phyloP scores from a whole-genome alignment of 352 stramenopile species.

The Phytophthora pisi region DNA sequence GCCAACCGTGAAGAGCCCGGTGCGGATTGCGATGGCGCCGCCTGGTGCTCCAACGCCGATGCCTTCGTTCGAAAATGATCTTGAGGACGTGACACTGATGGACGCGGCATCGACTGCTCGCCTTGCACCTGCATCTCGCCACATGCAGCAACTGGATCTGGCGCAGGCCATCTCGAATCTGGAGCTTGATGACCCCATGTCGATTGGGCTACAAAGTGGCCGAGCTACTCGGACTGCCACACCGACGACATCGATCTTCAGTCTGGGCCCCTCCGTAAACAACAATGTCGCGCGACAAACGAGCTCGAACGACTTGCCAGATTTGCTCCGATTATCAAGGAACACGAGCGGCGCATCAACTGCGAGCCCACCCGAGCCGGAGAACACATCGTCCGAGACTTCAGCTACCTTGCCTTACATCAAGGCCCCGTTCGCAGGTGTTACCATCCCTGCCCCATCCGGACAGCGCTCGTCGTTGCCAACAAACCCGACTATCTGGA shows the following conservation, averaged over 20 bases:
- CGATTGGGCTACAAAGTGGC: slow-evolving; percentile 55
- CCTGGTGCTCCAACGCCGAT: slow-evolving; percentile 31
- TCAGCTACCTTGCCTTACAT: slow-evolving; percentile 46
- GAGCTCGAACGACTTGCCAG: slow-evolving; percentile 30
- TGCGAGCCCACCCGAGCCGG: slow-evolving; percentile 6
- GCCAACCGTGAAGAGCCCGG: slow-evolving; percentile 12
- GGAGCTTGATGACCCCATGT: slow-evolving; percentile 74
- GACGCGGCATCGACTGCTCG: slow-evolving; percentile 24
- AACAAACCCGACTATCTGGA: slow-evolving; percentile 57
- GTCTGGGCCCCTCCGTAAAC: slow-evolving; percentile 47
- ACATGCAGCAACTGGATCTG: slow-evolving; percentile 78
- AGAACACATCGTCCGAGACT: slow-evolving; percentile 16
- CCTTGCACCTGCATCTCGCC: slow-evolving; percentile 60
- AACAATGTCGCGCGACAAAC: slow-evolving; percentile 29
- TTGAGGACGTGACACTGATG: slow-evolving; percentile 32
- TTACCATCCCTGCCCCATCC: not conserved
- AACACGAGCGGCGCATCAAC: slow-evolving; percentile 31
- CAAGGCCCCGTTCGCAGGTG: slow-evolving; percentile 23
- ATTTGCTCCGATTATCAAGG: slow-evolving; percentile 35
- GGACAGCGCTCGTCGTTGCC: slow-evolving; percentile 33
- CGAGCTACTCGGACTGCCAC: slow-evolving; percentile 36
- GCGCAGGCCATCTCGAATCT: slow-evolving; percentile 73
- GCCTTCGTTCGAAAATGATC: slow-evolving; percentile 34
- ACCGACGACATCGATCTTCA: slow-evolving; percentile 75
- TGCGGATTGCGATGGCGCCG: slow-evolving; percentile 7